phyloP scores from a whole-genome alignment of 352 stramenopile genomes.

The Pythium rhizo-oryzae region DNA sequence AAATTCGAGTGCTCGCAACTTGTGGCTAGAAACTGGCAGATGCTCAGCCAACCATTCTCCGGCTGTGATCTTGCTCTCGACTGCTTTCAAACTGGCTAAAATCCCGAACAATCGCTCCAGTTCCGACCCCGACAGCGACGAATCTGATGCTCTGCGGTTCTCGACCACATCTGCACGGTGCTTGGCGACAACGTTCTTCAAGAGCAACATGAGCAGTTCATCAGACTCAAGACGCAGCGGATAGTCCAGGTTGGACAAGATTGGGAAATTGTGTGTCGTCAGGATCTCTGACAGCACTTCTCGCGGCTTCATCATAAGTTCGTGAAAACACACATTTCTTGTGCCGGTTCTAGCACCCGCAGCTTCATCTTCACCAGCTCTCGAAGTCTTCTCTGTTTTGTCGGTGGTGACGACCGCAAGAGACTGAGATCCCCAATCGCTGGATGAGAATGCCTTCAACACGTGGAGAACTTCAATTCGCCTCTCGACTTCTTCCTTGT shows the following conservation, averaged over 20 bases:
- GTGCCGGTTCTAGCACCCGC: neutral
- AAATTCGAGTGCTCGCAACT: conserved; percentile 36
- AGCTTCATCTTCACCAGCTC: neutral
- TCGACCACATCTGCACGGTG: conserved; percentile 1
- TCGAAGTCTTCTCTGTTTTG: neutral
- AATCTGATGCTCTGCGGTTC: neutral
- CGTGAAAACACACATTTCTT: conserved; percentile 62
- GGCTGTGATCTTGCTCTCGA: conserved; percentile 32
- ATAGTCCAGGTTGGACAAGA: conserved; percentile 46
- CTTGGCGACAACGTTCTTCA: conserved; percentile 65
- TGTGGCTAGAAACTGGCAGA: conserved; percentile 29
- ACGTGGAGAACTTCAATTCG: conserved; percentile 62
- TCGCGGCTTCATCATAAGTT: conserved; percentile 59
- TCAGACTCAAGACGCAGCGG: conserved; percentile 70
- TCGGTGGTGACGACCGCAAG: neutral
- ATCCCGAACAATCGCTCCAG: conserved; percentile 31
- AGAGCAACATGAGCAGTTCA: conserved; percentile 71
- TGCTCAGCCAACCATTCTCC: conserved; percentile 35
- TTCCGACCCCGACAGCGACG: conserved; percentile 25
- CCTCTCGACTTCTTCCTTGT: conserved; percentile 63
- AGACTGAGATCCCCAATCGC: neutral
- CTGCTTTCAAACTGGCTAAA: conserved; percentile 26
- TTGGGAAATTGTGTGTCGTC: conserved; percentile 50
- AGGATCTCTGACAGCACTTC: conserved; percentile 55
- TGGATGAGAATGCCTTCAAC: conserved; percentile 41